These are phyloP conservation scores for Clarireedia sp. DNA, from an alignment of 2,329 filamentous ascomycete genomes.

Conservation along the genomic window DNA sequence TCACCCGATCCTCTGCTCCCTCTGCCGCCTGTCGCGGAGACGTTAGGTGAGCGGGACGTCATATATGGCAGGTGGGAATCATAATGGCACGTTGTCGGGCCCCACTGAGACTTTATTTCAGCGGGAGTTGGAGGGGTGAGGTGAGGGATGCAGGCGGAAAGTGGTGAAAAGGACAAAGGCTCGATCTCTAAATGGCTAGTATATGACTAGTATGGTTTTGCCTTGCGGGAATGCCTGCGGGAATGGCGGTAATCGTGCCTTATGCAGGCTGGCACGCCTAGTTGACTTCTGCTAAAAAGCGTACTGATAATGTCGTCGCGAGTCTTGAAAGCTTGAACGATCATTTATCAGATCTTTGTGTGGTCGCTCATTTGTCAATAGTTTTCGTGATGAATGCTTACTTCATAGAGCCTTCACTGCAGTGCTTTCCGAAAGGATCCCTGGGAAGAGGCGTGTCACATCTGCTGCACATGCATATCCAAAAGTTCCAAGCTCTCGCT, in stretches of 20 bases:
- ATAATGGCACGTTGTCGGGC: slow-evolving; percentile 6
- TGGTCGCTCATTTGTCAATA: too few relatives aligned
- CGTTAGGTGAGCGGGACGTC: slow-evolving; percentile 2
- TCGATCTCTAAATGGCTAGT: too few relatives aligned
- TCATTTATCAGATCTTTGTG: too few relatives aligned
- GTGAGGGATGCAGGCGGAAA: not conserved
- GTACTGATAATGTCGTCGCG: too few relatives aligned
- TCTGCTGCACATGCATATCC: not conserved
- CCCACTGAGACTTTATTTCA: slow-evolving; percentile 1
- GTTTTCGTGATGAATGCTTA: too few relatives aligned
- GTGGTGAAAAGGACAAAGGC: not conserved
- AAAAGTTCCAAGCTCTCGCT: not conserved
- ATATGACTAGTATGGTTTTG: too few relatives aligned
- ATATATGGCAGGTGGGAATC: slow-evolving; percentile 8
- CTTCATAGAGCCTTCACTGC: too few relatives aligned
- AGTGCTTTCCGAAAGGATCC: not conserved
- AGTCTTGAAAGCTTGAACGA: too few relatives aligned
- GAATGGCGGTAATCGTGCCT: too few relatives aligned
- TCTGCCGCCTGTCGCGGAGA: slow-evolving; percentile 9
- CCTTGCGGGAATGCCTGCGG: too few relatives aligned
- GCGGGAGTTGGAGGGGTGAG: not conserved
- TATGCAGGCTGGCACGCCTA: too few relatives aligned
- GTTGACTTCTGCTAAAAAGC: too few relatives aligned
- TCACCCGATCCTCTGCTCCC: slow-evolving; percentile 1
- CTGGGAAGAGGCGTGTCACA: not conserved